These are phyloP conservation scores for Dalbergia cultrata DNA, from an alignment of 306 rosid genomes.

Conservation along the genomic window DNA sequence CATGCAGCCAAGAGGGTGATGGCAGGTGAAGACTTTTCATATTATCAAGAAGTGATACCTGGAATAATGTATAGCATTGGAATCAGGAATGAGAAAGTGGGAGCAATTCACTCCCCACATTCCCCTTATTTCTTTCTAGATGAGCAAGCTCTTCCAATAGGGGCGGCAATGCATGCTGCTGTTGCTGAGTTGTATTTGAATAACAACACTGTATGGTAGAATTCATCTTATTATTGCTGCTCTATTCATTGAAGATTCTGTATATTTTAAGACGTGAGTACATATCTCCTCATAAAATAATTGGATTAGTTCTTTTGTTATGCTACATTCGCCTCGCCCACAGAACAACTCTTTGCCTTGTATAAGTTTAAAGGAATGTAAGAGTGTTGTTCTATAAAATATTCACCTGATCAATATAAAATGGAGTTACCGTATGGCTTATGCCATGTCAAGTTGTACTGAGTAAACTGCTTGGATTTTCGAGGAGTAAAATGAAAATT, in stretches of 20 bases:
- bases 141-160: slow-evolving; percentile 72
- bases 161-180: slow-evolving; percentile 69
- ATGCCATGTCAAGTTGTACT: background rate
- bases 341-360: slow-evolving; percentile 10
- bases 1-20: slow-evolving; percentile 51
- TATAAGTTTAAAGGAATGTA: background rate
- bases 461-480: background rate
- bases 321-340: background rate
- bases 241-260: background rate
- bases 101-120: slow-evolving; percentile 73
- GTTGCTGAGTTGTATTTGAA: slow-evolving; percentile 66
- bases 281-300: background rate
- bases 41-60: slow-evolving; percentile 66
- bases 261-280: background rate
- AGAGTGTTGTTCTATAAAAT: background rate
- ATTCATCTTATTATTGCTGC: slow-evolving; percentile 2
- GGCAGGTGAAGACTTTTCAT: slow-evolving; percentile 85
- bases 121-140: slow-evolving; percentile 81
- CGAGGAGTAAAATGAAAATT: background rate
- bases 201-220: slow-evolving; percentile 37
- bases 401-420: background rate
- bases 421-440: background rate
- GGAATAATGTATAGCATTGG: slow-evolving; percentile 63
- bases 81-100: slow-evolving; percentile 71
- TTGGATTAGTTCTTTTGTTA: background rate